Percentiles rank a stretch among this genome's conserved stretches.
These are phyloP conservation scores for cucumber (Cucumis sativus) DNA, from an alignment of 306 rosid genomes.

Conservation along the genomic window DNA sequence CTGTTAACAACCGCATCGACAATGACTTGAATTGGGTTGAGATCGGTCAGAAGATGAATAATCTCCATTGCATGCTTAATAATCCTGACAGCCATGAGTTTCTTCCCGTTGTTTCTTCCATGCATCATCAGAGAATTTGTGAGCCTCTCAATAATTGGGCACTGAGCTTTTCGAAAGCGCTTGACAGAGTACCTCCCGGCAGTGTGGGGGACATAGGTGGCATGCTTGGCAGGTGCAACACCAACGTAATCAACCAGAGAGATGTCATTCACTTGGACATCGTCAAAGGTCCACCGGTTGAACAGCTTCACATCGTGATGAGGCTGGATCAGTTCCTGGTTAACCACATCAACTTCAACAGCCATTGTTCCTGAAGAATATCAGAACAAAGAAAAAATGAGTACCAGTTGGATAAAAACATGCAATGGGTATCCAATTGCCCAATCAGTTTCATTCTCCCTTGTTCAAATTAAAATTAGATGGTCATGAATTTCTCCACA, in stretches of 20 bases:
- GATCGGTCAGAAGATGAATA: slow-evolving; percentile 5
- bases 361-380: not conserved
- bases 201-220: slow-evolving; percentile 5
- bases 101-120: slow-evolving; percentile 3
- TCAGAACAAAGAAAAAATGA: not conserved
- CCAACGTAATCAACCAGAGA: not conserved
- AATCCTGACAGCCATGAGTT: slow-evolving; percentile 8
- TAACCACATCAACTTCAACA: not conserved
- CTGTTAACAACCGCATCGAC: slow-evolving; percentile 6
- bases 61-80: slow-evolving; percentile 4
- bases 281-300: not conserved
- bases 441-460: not conserved
- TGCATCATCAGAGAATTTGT: slow-evolving; percentile 9
- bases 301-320: slow-evolving; percentile 3
- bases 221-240: slow-evolving; percentile 4
- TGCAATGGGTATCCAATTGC: not conserved
- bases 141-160: slow-evolving; percentile 4
- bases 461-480: too few species aligned
- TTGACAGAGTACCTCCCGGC: slow-evolving; percentile 6
- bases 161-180: slow-evolving; percentile 7
- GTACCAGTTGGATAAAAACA: not conserved
- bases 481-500: too few species aligned
- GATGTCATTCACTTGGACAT: not conserved
- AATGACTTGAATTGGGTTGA: slow-evolving; percentile 6
- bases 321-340: not conserved